These are phyloP conservation scores for Claviceps monticola DNA, from an alignment of 2,329 filamentous ascomycete species.

Conservation along the genomic window DNA sequence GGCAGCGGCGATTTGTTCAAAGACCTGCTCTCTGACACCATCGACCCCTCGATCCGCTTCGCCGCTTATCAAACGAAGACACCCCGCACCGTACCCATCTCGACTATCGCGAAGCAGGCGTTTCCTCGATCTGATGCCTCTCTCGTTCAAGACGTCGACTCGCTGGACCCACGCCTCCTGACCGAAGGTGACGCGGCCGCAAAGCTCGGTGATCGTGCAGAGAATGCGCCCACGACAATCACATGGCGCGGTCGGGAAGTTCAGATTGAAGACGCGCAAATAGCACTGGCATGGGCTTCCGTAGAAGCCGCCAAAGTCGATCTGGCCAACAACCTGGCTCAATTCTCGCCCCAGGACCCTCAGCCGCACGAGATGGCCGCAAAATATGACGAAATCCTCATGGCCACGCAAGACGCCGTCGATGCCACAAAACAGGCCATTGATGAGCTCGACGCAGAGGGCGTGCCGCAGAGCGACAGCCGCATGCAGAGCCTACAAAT, in stretches of 20 bases:
- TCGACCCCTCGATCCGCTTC: slow-evolving; percentile 88
- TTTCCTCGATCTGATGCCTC: slow-evolving; percentile 54
- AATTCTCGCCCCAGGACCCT: slow-evolving; percentile 20
- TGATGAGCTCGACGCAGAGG: slow-evolving; percentile 75
- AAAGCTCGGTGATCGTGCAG: slow-evolving; percentile 34
- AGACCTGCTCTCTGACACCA: slow-evolving; percentile 70
- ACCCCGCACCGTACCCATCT: slow-evolving; percentile 69
- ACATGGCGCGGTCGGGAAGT: slow-evolving; percentile 79
- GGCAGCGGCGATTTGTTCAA: slow-evolving; percentile 60
- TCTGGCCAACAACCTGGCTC: slow-evolving; percentile 33
- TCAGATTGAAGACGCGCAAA: slow-evolving; percentile 82
- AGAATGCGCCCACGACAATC: slow-evolving; percentile 57
- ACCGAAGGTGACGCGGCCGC: slow-evolving; percentile 36
- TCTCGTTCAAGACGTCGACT: slow-evolving; percentile 54
- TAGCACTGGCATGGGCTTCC: slow-evolving; percentile 67
- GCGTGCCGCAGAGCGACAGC: slow-evolving; percentile 67
- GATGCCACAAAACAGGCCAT: slow-evolving; percentile 90
- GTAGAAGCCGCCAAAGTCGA: slow-evolving; percentile 42
- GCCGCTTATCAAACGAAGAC: slow-evolving; percentile 86
- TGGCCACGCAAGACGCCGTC: slow-evolving; percentile 81
- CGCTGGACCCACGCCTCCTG: slow-evolving; percentile 54
- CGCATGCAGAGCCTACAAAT: slow-evolving; percentile 89
- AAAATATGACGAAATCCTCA: slow-evolving; percentile 83
- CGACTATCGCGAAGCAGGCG: slow-evolving; percentile 62
- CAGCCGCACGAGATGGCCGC: slow-evolving; percentile 57